Evolutionary conservation across 148 eudicot species (phyloP), one percentile per base, ranked within the genome.

Genomic region (Silene latifolia): DNA sequence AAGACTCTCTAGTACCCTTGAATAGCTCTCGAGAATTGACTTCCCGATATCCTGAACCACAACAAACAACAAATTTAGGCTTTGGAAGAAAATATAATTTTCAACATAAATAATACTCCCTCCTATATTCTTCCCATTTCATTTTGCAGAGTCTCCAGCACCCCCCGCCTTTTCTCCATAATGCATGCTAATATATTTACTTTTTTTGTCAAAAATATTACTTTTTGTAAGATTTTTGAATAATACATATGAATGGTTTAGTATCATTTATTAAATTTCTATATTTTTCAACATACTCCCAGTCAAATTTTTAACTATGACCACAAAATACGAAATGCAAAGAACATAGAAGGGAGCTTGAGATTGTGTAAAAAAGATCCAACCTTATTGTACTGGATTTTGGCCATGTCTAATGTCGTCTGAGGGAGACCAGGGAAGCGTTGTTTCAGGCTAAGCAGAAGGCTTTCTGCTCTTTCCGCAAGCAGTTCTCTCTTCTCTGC

Each of bases 391-490:
- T 74, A 80, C 67, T 90, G 91, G 35, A 90, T 88, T 69, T 90
- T 90, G 83, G 83, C 88, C 81, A 82, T 88, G 80, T 90, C 95
- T 18, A 90, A 81, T 44, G 88, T 74, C 39, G 91, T 86, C 79
- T 88, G 95, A 69, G 90, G 80, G n/a, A 90, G 85, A 19, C 90
- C 91, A 39, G 91, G 95, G 72, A 85, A 88, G 27, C 90, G 79
- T 35, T 79, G 90, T 75, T 80, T 88, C 51, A 90, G 72, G 73
- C 85, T 79, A 25, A 90, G 79, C 65, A 90, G 77, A 74, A 90
- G 86, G 76, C 79, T 79, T 67, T 88, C 95, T 15, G 90, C 95
- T 80, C 95, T 85, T 5, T 86, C 88, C 6, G 88, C 90, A 2
- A 90, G 75, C 59, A 83, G 19, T 58, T 88, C 87, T 66, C 87